Evolutionary conservation across 2,329 filamentous ascomycete genomes (phyloP).

Genomic region (Graphium sp.): DNA sequence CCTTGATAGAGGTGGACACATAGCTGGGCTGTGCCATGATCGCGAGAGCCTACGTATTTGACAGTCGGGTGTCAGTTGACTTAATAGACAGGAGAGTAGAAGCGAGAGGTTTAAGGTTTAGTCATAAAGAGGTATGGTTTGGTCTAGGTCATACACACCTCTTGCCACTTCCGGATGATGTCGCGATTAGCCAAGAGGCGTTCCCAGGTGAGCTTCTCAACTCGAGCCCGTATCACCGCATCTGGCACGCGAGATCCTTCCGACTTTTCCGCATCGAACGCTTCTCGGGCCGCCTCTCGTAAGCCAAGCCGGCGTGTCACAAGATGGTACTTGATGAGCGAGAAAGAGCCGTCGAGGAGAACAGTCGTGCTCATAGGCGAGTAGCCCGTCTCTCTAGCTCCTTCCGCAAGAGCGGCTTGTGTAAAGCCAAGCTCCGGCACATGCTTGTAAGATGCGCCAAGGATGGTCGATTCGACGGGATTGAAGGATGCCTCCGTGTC

Average conservation of each 20-base stretch:
- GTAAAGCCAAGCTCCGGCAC: constrained; percentile 77
- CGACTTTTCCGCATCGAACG: constrained; percentile 19
- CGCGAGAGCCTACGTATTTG: constrained; percentile 56
- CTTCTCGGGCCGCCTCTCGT: constrained; percentile 16
- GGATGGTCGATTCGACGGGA: constrained; percentile 55
- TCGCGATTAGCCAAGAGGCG: constrained; percentile 58
- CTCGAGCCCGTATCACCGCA: no score
- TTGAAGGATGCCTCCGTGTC: constrained; percentile 46
- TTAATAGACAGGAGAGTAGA: neutral
- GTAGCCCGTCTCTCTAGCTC: constrained; percentile 72
- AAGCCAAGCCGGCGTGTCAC: constrained; percentile 47
- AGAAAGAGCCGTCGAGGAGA: constrained; percentile 64
- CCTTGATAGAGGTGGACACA: constrained; percentile 56
- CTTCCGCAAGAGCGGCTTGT: constrained; percentile 50
- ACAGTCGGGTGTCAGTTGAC: neutral
- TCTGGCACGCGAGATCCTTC: constrained; percentile 30
- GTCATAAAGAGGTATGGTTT: no score
- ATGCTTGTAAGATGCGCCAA: constrained; percentile 63
- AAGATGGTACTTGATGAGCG: constrained; percentile 66
- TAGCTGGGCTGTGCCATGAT: constrained; percentile 77
- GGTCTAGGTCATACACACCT: no score
- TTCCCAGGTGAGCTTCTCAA: constrained; percentile 58
- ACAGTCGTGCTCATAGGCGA: constrained; percentile 74
- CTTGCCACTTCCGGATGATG: constrained; percentile 68
- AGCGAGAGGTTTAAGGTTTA: no score